Evolutionary conservation across 306 rosid genomes (phyloP), one percentile per base, ranked within the genome.

Genomic region (Cyclanthera cordifolia): DNA sequence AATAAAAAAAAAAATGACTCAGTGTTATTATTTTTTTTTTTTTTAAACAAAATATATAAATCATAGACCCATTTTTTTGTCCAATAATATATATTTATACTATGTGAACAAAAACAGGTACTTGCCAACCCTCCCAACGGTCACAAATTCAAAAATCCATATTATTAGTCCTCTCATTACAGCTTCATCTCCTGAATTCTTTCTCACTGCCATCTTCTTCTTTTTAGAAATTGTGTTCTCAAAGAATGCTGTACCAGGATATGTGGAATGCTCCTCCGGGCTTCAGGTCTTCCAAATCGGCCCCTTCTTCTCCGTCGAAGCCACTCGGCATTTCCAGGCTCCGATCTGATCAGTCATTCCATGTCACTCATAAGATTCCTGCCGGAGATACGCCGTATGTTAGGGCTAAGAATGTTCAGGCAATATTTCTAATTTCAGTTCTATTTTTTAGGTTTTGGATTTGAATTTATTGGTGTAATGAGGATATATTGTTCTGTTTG

Each of bases 251-350:
- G 86, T 90, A 92, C 71, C 37, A 32, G 37, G 97, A 94, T 6
- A 83, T 81, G 95, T 88, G 99, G 97, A 94, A 86, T 69, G 99
- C 85, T 75, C 91, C 96, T 0, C 99, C 95, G 6, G 95, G 99
- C 74, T 88, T 90, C 78, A 80, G 97, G 80, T 91, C 97, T 54
- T 80, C 97, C 30, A 94, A 94, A 55, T 94, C 97, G 0, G 99
- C 99, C 53, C 99, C 99, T 13, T 90, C 90, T 51, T 94, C 99
- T 1, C 99, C 97, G 3, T 97, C 99, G 6, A 94, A 94, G 80
- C 96, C 97, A 63, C 82, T 88, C 5, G 87, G 81, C 0, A 81
- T 94, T 54, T 72, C 67, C 0, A 75, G 99, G 80, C 85, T 94
- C 12, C 90, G 91, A 0, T 90, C 99, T 0, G 99, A n/a, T n/a